Evolutionary conservation across 2,329 filamentous ascomycete genomes (phyloP).

Genomic region (Fusarium sublunatum): DNA sequence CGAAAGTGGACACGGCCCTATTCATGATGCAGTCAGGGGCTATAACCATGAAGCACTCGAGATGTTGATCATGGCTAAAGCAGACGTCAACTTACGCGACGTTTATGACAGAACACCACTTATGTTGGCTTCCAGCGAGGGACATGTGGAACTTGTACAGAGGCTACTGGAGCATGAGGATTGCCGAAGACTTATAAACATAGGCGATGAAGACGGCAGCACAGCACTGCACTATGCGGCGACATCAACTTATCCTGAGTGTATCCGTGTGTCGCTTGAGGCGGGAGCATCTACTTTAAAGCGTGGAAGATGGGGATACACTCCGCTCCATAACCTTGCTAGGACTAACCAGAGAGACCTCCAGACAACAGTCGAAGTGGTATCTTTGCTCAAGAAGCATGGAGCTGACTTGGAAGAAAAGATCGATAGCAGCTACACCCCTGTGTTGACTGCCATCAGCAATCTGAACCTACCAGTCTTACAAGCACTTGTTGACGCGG

Average conservation of each 20-base stretch:
- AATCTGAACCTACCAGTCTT: rapidly evolving
- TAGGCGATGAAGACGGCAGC: rapidly evolving
- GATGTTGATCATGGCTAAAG: constrained; percentile 3
- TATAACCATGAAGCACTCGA: background rate
- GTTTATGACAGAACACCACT: rapidly evolving
- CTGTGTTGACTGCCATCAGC: rapidly evolving
- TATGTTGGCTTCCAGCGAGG: rapidly evolving
- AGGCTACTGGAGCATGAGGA: background rate
- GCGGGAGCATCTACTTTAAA: constrained; percentile 14
- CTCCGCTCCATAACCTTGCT: background rate
- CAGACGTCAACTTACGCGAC: background rate
- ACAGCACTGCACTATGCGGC: constrained; percentile 7
- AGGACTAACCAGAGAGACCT: rapidly evolving
- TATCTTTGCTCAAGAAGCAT: background rate
- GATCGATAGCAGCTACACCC: rapidly evolving
- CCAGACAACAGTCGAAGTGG: rapidly evolving
- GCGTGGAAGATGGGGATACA: rapidly evolving
- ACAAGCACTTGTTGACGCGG: background rate
- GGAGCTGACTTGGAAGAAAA: constrained; percentile 3
- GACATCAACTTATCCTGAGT: rapidly evolving
- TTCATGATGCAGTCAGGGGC: rapidly evolving
- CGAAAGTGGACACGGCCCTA: rapidly evolving
- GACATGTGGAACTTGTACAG: rapidly evolving
- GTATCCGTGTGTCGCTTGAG: constrained; percentile 13
- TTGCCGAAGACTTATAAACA: background rate